A percentile compares a stretch with the other conserved stretches of the same genome.
Conservation (phyloP, 2,329 filamentous ascomycete genomes). For the Phyllosticta paracitricarpa region DNA sequence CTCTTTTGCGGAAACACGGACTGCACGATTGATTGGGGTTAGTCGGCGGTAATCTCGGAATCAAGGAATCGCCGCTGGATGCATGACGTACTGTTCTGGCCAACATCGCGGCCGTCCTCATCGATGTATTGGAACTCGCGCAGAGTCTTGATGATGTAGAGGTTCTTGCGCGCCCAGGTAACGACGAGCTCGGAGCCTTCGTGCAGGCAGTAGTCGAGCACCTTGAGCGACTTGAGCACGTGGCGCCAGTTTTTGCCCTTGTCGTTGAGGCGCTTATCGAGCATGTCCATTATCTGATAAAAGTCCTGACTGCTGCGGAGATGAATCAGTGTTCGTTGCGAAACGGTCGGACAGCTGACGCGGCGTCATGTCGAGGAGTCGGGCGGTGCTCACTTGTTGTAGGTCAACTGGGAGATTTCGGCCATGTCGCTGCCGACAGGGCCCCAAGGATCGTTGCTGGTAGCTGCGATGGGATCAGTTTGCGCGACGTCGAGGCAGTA, state of each 20-base stretch:
- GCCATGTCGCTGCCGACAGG: conserved; percentile 97
- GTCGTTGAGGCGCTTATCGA: conserved; percentile 96
- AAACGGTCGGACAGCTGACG: not conserved
- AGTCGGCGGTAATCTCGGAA: not conserved
- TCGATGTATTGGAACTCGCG: conserved; percentile 96
- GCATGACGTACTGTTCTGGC: conserved; percentile 71
- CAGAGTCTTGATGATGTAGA: conserved; percentile 97
- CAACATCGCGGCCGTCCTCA: conserved; percentile 89
- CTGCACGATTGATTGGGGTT: conserved; percentile 37
- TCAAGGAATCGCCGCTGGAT: not conserved
- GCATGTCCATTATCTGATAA: conserved; percentile 99
- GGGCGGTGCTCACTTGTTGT: conserved; percentile 67
- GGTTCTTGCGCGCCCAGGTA: conserved; percentile 94
- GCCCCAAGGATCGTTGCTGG: conserved; percentile 97
- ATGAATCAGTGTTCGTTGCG: conserved; percentile 18
- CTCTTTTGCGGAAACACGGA: conserved; percentile 92
- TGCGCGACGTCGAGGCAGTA: conserved; percentile 13
- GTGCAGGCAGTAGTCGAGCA: conserved; percentile 94
- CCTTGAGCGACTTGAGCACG: conserved; percentile 93
- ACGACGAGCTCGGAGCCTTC: conserved; percentile 95
- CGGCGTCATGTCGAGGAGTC: not conserved
- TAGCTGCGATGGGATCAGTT: conserved; percentile 50
- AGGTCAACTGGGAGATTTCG: conserved; percentile 96
- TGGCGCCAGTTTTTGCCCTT: conserved; percentile 99
- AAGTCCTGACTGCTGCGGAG: conserved; percentile 76